phyloP scores from a whole-genome alignment of 768 basidiomycete species.

The Podaxis carcinomalis region DNA sequence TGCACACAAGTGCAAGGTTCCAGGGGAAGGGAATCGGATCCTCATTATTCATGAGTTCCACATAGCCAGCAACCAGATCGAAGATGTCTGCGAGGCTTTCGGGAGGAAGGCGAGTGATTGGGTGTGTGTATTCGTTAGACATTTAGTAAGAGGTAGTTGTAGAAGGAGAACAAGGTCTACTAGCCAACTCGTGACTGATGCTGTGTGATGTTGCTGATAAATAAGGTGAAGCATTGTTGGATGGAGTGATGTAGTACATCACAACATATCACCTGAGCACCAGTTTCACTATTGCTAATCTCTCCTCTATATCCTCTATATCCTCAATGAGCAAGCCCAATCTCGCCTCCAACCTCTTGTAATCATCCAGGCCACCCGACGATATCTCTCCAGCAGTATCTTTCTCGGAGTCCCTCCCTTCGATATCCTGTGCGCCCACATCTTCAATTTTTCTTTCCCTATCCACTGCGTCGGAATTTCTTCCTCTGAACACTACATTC shows the following conservation, averaged over 20 bases:
- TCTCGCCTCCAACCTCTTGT: neutral
- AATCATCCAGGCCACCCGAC: neutral
- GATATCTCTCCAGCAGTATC: neutral
- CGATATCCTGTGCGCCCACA: neutral
- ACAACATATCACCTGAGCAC: neutral
- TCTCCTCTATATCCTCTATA: conserved; percentile 1
- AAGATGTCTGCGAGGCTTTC: conserved; percentile 3
- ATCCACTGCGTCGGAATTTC: neutral
- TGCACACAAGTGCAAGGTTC: conserved; percentile 1
- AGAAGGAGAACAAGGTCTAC: neutral
- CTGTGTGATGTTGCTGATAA: neutral
- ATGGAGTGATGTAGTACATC: neutral
- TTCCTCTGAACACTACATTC: neutral
- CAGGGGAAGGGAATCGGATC: neutral
- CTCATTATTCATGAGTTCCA: neutral
- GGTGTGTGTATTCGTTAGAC: neutral
- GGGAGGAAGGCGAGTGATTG: neutral
- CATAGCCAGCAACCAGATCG: neutral
- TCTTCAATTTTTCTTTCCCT: neutral
- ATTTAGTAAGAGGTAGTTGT: neutral
- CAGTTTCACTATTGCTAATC: neutral
- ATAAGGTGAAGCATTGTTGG: neutral
- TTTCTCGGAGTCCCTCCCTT: neutral
- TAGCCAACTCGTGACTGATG: neutral
- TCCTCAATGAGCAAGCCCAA: neutral